Conservation (phyloP, 176 grass and related monocot species). For the Bromus sterilis region DNA sequence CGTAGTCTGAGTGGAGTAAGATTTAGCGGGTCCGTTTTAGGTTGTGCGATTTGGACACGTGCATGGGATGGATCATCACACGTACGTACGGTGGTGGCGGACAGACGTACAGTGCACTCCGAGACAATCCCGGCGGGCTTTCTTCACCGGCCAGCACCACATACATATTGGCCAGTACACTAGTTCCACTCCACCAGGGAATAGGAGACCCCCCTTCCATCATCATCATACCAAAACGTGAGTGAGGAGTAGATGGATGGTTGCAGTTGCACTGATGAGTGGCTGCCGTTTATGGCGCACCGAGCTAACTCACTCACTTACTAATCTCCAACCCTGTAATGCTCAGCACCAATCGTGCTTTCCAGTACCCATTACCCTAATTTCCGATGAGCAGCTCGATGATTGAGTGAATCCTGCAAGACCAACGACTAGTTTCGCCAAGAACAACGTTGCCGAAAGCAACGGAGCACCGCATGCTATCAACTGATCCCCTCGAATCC, state of each 20-base stretch:
- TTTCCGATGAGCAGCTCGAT: neutral
- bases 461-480: neutral
- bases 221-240: neutral
- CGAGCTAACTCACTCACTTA: neutral
- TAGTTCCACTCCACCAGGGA: neutral
- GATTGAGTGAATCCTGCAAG: neutral
- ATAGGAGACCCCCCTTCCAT: too few relatives aligned
- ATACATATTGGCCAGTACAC: neutral
- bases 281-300: neutral
- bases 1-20: too few relatives aligned
- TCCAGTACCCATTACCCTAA: too few relatives aligned
- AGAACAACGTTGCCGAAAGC: neutral
- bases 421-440: neutral
- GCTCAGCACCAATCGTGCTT: neutral
- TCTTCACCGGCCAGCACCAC: neutral
- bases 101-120: neutral
- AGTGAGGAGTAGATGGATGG: neutral
- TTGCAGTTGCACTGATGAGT: neutral
- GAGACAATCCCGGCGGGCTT: neutral
- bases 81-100: too few relatives aligned
- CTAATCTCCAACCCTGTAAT: neutral
- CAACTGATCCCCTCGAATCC: too few relatives aligned
- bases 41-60: too few relatives aligned
- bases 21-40: too few relatives aligned
- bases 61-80: too few relatives aligned